phyloP scores from a whole-genome alignment of 306 rosid species.

The Hippophae tibetana region DNA sequence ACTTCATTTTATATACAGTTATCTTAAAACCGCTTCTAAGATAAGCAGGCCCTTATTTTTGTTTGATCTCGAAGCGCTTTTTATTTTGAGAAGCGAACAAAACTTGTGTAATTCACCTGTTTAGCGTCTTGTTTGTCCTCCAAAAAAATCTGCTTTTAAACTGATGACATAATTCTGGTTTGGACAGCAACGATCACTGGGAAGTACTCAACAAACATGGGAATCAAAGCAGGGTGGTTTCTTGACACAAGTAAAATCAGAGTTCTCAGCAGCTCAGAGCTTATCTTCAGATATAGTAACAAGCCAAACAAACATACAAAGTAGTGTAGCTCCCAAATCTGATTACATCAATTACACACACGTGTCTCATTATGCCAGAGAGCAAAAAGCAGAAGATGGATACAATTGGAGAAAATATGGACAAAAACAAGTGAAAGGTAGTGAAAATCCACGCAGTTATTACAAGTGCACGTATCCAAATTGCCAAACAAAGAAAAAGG shows the following conservation, averaged over 20 bases:
- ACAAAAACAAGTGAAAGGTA: conserved; percentile 90
- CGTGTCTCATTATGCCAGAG: conserved; percentile 32
- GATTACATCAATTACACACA: conserved; percentile 22
- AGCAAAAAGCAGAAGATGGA: conserved; percentile 73
- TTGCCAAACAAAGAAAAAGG: conserved; percentile 84
- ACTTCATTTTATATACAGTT: no score
- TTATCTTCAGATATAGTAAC: conserved; percentile 29
- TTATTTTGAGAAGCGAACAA: no score
- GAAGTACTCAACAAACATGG: conserved; percentile 39
- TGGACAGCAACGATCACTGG: conserved; percentile 34
- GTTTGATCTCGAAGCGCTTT: no score
- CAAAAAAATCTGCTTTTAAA: not conserved
- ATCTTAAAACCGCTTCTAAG: no score
- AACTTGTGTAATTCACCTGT: no score
- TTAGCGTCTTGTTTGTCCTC: not conserved
- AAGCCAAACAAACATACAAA: conserved; percentile 19
- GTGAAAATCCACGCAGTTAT: conserved; percentile 88
- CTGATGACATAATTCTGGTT: conserved; percentile 2
- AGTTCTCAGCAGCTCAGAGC: conserved; percentile 26
- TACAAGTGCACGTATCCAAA: conserved; percentile 66
- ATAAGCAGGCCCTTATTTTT: no score
- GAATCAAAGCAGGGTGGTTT: conserved; percentile 21
- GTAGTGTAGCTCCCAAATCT: conserved; percentile 19
- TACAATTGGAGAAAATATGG: conserved; percentile 95
- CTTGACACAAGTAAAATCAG: conserved; percentile 36